Evolutionary conservation across 345 rosid genomes (phyloP).

Genomic region (Populus euphratica): DNA sequence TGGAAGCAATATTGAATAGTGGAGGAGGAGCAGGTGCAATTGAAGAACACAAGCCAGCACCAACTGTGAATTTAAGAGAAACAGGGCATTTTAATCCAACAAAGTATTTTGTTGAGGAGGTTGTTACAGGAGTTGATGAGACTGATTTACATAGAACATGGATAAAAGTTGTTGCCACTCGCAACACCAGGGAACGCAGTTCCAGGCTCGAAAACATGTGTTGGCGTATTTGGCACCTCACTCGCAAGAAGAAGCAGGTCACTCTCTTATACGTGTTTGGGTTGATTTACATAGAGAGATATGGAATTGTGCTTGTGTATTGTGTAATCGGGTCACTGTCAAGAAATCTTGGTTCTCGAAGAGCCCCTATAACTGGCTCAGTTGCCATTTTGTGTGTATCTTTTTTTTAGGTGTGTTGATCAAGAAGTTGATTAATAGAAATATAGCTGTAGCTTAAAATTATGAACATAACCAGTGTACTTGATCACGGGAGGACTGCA

Average conservation of each 20-base stretch:
- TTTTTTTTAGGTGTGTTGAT: neutral
- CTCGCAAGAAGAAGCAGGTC: constrained; percentile 98
- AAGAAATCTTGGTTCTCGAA: neutral
- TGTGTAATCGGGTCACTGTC: neutral
- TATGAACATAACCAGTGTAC: neutral
- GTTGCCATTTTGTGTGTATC: neutral
- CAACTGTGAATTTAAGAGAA: constrained; percentile 37
- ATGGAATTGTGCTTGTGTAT: neutral
- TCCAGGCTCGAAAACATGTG: constrained; percentile 98
- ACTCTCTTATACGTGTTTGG: neutral
- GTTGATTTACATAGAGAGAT: too few relatives aligned
- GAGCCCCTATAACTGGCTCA: neutral
- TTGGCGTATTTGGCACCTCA: constrained; percentile 98
- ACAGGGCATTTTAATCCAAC: constrained; percentile 73
- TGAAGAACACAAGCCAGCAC: constrained; percentile 52
- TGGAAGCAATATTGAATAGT: constrained; percentile 88
- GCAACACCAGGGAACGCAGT: constrained; percentile 89
- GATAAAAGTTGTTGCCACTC: constrained; percentile 94
- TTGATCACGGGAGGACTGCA: neutral
- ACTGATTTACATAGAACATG: constrained; percentile 85
- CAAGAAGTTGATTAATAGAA: too few relatives aligned
- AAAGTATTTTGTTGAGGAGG: constrained; percentile 91
- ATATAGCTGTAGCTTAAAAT: neutral
- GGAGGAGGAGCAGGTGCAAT: constrained; percentile 55
- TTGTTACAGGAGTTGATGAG: constrained; percentile 88